Conservation (phyloP, 2,329 filamentous ascomycete genomes). For the Xylaria sp. region DNA sequence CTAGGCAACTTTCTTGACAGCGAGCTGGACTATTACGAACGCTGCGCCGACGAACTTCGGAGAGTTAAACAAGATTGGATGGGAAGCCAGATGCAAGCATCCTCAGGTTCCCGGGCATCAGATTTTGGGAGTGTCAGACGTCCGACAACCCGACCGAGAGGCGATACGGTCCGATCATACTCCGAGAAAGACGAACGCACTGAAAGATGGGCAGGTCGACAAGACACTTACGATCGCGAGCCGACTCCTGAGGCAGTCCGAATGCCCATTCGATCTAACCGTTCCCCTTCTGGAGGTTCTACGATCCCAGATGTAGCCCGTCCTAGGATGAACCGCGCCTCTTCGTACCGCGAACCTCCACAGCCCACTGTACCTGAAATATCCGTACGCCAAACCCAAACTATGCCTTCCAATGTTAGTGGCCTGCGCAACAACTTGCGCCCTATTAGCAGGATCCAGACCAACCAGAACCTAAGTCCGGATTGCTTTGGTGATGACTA, state of each 20-base stretch:
- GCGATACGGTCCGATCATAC: slow-evolving; percentile 61
- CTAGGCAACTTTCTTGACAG: slow-evolving; percentile 85
- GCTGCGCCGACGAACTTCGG: slow-evolving; percentile 83
- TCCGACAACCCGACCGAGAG: slow-evolving; percentile 53
- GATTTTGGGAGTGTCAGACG: slow-evolving; percentile 42
- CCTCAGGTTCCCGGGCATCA: slow-evolving; percentile 40
- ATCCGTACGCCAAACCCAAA: slow-evolving; percentile 41
- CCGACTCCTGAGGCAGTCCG: slow-evolving; percentile 53
- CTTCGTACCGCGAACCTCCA: slow-evolving; percentile 48
- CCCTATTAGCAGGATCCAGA: slow-evolving; percentile 58
- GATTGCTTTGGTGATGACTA: slow-evolving; percentile 63
- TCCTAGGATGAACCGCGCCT: slow-evolving; percentile 45
- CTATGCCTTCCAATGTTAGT: slow-evolving; percentile 48
- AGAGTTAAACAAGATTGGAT: slow-evolving; percentile 61
- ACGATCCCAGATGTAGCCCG: slow-evolving; percentile 45
- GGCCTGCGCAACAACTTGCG: slow-evolving; percentile 57
- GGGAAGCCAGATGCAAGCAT: slow-evolving; percentile 40
- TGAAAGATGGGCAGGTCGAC: slow-evolving; percentile 46
- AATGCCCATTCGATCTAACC: slow-evolving; percentile 57
- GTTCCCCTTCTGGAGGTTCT: slow-evolving; percentile 43
- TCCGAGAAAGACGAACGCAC: slow-evolving; percentile 53
- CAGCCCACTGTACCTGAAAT: slow-evolving; percentile 41
- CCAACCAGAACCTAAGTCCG: slow-evolving; percentile 50
- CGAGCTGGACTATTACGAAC: slow-evolving; percentile 90
- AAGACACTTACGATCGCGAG: slow-evolving; percentile 51